Evolutionary conservation across 441 rosid genomes (phyloP), one percentile per base, ranked within the genome.

Genomic region (Melastoma candidum): DNA sequence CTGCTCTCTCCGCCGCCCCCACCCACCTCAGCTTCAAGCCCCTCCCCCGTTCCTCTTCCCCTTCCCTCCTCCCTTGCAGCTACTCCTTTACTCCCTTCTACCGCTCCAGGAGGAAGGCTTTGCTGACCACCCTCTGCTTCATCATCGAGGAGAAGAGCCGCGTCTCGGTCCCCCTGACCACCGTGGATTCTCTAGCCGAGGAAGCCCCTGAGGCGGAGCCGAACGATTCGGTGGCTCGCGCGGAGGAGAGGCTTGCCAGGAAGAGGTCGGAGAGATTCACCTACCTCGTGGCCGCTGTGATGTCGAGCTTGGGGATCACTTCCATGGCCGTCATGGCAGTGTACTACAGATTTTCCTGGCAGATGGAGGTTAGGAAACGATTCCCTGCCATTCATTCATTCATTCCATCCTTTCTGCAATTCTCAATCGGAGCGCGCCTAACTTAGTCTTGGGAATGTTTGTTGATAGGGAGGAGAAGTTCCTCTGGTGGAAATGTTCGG

Each of bases 321-420:
- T 92, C 98, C 22, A 79, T 88, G 97, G 86, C 95, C 8, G 73
- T 77, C 56, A 74, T 92, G 95, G 74, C 98, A 13, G 96, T 89
- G 64, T 92, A 88, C 63, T 92, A 84, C 67, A 65, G 98, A 59
- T 92, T 92, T 62, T 70, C 78, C n/a, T 92, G 98, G 98, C 97
- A 90, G 71, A 81, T 85, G 83, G 92, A 88, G 96, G 98, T 85
- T 71, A 17, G 11, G 0, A 36, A 17, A 5, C 14, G 12, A 7
- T 14, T 22, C 12, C 24, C 24, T 55, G 44, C 11, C 48, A 36
- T 3, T 1, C 22, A 17, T 17, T 17, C 22, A 17, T 17, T 17
- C 22, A 17, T 17, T 53, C 8, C 36, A 2, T 10, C 41, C 12
- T 53, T 12, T 3, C 12, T 12, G 12, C 45, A 46, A 54, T 29